A percentile compares a stretch with the other conserved stretches of the same genome.
phyloP scores from a whole-genome alignment of 202 grass and related monocot species.

The Brachypodium distachyon region DNA sequence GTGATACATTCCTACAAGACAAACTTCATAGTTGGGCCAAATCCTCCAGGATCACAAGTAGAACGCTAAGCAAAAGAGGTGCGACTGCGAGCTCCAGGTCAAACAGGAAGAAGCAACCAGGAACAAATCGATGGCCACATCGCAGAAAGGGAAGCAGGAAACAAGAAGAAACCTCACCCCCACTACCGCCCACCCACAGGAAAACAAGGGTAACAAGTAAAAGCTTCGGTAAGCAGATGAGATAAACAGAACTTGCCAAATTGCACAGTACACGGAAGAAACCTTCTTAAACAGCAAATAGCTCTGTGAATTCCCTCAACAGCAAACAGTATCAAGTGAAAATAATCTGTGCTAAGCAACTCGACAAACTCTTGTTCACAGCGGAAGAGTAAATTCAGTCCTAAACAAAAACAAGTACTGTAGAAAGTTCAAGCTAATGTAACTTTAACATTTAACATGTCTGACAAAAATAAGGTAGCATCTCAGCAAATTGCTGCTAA shows the following conservation, averaged over 20 bases:
- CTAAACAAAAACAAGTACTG: neutral
- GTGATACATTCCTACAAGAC: slow-evolving; percentile 84
- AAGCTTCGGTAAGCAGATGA: neutral
- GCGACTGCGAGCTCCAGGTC: too few species aligned
- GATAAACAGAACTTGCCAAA: neutral
- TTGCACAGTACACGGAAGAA: neutral
- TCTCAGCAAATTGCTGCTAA: neutral
- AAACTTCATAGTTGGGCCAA: too few species aligned
- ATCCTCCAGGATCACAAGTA: too few species aligned
- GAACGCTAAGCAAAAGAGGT: too few species aligned
- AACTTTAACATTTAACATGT: slow-evolving; percentile 10
- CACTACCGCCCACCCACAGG: too few species aligned
- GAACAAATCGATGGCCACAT: too few species aligned
- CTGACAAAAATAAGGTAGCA: neutral
- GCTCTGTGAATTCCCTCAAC: neutral
- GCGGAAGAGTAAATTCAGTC: neutral
- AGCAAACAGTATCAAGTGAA: neutral
- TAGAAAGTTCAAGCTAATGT: neutral
- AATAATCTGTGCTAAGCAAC: neutral
- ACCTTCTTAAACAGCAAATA: neutral
- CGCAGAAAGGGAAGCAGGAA: too few species aligned
- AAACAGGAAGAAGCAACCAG: too few species aligned
- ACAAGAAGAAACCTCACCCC: too few species aligned
- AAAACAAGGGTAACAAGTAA: neutral
- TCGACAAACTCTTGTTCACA: neutral